Evolutionary conservation across 139 green algal genomes (phyloP).

Genomic region (Picochlorum sp.): DNA sequence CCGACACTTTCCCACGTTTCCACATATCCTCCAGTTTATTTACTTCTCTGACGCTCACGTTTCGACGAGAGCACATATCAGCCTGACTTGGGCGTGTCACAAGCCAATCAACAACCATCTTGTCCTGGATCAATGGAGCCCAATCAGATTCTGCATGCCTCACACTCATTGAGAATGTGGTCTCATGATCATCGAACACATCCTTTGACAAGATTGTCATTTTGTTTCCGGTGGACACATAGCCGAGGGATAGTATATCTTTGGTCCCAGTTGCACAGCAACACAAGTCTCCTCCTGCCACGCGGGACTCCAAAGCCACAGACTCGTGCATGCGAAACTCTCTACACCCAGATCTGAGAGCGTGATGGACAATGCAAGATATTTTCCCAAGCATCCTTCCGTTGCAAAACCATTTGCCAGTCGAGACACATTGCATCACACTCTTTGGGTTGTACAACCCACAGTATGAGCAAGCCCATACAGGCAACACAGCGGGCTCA

Average conservation of each 20-base stretch:
- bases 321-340: conserved; percentile 87
- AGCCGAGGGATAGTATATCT: not conserved
- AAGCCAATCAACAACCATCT: not conserved
- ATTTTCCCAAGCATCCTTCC: conserved; percentile 54
- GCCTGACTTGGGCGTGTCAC: not conserved
- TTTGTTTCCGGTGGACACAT: not conserved
- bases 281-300: not conserved
- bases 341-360: conserved; percentile 43
- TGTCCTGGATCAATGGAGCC: not conserved
- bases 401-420: conserved; percentile 94
- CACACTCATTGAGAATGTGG: not conserved
- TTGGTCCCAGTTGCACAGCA: not conserved
- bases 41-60: not conserved
- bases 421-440: conserved; percentile 17
- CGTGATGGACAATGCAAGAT: conserved; percentile 82
- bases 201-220: not conserved
- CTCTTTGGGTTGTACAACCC: not conserved
- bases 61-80: not conserved
- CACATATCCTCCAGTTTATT: conserved; percentile 1
- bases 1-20: not conserved
- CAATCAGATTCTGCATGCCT: not conserved
- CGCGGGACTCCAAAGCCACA: conserved; percentile 35
- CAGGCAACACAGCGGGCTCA: not conserved
- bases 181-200: not conserved
- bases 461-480: not conserved